These are phyloP conservation scores for Clavaria fumosa DNA, from an alignment of 768 basidiomycete species.

Conservation along the genomic window DNA sequence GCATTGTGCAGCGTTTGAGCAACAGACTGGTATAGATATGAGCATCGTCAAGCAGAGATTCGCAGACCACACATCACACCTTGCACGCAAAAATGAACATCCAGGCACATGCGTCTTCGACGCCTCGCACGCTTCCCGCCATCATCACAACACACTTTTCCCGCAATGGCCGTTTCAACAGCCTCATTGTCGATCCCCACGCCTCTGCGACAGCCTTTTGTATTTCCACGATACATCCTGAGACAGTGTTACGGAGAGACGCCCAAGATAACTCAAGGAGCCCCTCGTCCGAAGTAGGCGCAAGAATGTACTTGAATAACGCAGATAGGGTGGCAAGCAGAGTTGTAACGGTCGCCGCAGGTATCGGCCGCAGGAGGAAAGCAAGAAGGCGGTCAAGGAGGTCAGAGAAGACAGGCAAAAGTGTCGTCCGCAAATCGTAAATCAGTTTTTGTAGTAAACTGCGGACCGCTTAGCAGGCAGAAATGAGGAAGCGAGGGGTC, in stretches of 20 bases:
- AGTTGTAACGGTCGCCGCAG: constrained; percentile 41
- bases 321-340: constrained; percentile 54
- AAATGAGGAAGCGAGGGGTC: constrained; percentile 9
- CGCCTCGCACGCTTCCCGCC: constrained; percentile 29
- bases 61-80: constrained; percentile 23
- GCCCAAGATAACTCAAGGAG: constrained; percentile 49
- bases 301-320: constrained; percentile 58
- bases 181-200: constrained; percentile 66
- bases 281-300: constrained; percentile 40
- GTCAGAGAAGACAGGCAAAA: constrained; percentile 44
- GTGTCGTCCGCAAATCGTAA: constrained; percentile 67
- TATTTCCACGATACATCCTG: constrained; percentile 51
- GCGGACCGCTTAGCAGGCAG: neutral
- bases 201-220: constrained; percentile 73
- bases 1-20: constrained; percentile 71
- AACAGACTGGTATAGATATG: too few relatives aligned
- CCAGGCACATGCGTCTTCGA: constrained; percentile 60
- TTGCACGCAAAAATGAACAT: constrained; percentile 67
- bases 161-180: constrained; percentile 46
- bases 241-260: constrained; percentile 31
- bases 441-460: constrained; percentile 68
- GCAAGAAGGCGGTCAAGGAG: constrained; percentile 40
- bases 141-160: constrained; percentile 43
- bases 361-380: constrained; percentile 42
- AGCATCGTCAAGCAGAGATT: too few relatives aligned